These are phyloP conservation scores for Eruca vesicaria DNA, from an alignment of 441 rosid genomes.

Conservation along the genomic window DNA sequence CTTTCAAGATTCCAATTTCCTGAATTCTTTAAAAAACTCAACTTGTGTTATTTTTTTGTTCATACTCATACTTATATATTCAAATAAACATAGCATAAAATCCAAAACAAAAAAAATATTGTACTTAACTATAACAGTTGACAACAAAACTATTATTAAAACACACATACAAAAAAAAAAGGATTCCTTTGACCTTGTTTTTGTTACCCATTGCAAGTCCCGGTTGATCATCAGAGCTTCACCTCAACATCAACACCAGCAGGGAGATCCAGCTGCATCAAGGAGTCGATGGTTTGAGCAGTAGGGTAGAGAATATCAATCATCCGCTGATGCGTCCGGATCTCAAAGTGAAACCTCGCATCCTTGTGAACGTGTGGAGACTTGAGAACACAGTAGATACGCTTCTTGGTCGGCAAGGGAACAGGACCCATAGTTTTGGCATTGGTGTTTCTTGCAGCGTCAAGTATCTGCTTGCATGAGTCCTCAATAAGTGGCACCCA, in stretches of 20 bases:
- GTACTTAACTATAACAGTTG: neutral
- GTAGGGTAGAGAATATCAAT: constrained; percentile 94
- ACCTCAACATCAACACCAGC: constrained; percentile 96
- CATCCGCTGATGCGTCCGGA: constrained; percentile 91
- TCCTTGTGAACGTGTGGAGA: constrained; percentile 99
- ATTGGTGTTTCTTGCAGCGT: constrained; percentile 80
- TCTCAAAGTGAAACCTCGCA: constrained; percentile 96
- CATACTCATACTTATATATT: neutral
- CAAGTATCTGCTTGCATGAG: constrained; percentile 95
- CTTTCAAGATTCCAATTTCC: constrained; percentile 7
- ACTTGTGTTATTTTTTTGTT: neutral
- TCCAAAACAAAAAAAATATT: neutral
- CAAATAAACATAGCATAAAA: constrained; percentile 1
- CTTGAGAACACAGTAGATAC: constrained; percentile 89
- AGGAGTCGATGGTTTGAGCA: constrained; percentile 88
- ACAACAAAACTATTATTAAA: constrained; percentile 8
- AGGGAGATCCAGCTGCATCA: constrained; percentile 98
- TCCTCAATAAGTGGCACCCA: constrained; percentile 94
- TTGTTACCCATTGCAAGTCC: constrained; percentile 16
- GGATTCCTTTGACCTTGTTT: constrained; percentile 18
- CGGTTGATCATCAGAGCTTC: constrained; percentile 59
- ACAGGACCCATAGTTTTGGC: constrained; percentile 97
- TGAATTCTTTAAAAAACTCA: neutral
- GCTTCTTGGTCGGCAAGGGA: constrained; percentile 91
- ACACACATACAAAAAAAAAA: neutral